Evolutionary conservation across 2,329 filamentous ascomycete species (phyloP).

Genomic region (Cytospora piceae): DNA sequence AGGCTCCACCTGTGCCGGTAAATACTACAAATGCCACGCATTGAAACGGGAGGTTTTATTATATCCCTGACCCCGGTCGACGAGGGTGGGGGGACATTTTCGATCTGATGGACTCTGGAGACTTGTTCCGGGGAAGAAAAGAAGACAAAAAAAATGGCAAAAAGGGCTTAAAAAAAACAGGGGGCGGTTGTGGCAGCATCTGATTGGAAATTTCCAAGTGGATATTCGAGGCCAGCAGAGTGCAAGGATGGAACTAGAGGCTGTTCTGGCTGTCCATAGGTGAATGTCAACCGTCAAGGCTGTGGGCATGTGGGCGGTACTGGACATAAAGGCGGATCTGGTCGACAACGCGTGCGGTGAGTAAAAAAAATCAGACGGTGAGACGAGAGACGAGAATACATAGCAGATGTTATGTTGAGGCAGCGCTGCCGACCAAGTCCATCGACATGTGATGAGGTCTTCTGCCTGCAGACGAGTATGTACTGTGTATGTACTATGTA

Average conservation of each 20-base stretch:
- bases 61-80: constrained; percentile 22
- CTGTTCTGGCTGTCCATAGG: constrained; percentile 6
- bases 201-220: constrained; percentile 33
- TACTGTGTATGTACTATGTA: neutral
- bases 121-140: constrained; percentile 8
- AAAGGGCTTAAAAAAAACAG: neutral
- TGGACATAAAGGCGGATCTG: constrained; percentile 14
- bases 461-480: neutral
- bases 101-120: constrained; percentile 12
- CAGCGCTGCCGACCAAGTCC: neutral
- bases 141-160: constrained; percentile 1
- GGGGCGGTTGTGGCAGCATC: constrained; percentile 32
- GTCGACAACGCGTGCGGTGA: neutral
- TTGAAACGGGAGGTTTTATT: constrained; percentile 14
- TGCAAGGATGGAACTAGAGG: constrained; percentile 25
- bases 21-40: constrained; percentile 15
- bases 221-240: constrained; percentile 26
- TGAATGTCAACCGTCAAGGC: constrained; percentile 33
- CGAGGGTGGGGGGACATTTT: constrained; percentile 11
- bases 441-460: neutral
- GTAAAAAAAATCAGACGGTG: neutral
- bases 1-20: constrained; percentile 8
- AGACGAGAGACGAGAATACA: neutral
- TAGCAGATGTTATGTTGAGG: too few species aligned
- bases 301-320: constrained; percentile 17